Conservation (phyloP, 768 basidiomycete species). For the Candolleomyces efflorescens region DNA sequence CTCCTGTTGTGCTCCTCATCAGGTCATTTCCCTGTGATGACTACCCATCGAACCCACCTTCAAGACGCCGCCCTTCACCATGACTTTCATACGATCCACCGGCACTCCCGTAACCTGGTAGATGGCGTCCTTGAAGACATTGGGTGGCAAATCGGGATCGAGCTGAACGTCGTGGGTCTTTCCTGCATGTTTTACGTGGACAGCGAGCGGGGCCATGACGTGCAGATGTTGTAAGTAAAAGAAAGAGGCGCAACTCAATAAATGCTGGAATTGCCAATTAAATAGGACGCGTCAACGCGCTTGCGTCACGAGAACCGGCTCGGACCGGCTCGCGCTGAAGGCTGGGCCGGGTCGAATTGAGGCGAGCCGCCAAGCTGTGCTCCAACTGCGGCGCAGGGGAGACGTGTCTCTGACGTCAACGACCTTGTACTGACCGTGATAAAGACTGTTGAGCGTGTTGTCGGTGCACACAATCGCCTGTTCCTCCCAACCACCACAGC, state of each 20-base stretch:
- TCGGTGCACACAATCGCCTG: background rate
- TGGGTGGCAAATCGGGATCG: conserved; percentile 64
- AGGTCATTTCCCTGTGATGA: background rate
- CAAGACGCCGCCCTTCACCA: conserved; percentile 88
- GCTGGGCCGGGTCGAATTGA: no score
- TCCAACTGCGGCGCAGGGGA: background rate
- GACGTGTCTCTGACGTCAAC: conserved; percentile 4
- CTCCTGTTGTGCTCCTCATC: conserved; percentile 45
- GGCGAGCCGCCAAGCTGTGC: no score
- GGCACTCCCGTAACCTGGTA: conserved; percentile 84
- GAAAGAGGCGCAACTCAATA: background rate
- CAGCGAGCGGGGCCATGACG: conserved; percentile 61
- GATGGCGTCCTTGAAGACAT: conserved; percentile 78
- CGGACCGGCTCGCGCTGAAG: background rate
- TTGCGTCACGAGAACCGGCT: conserved; percentile 11
- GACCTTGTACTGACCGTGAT: background rate
- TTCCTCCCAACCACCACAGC: background rate
- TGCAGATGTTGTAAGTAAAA: conserved; percentile 4
- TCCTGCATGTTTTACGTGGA: conserved; percentile 89
- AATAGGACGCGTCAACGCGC: conserved; percentile 15
- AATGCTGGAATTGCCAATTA: conserved; percentile 1
- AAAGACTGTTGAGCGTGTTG: background rate
- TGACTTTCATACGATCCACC: conserved; percentile 92
- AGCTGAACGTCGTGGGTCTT: conserved; percentile 70
- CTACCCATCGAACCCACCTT: conserved; percentile 52